Evolutionary conservation across 106 monocot genomes (phyloP).

Genomic region (Narthecium ossifragum): DNA sequence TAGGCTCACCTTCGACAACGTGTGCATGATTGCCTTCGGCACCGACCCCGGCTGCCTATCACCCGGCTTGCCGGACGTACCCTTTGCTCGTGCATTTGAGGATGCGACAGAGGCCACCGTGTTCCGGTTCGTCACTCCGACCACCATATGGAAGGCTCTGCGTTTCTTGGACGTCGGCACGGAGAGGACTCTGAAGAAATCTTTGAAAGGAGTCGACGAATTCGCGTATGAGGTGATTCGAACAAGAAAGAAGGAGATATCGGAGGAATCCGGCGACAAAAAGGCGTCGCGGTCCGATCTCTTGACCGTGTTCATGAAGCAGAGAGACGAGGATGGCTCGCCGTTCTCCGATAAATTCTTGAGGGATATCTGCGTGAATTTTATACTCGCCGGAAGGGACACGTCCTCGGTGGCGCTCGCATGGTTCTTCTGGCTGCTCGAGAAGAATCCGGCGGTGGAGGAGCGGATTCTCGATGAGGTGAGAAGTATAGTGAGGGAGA

Average conservation of each 20-base stretch:
- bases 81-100: constrained; percentile 88
- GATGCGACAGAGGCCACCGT: constrained; percentile 85
- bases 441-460: constrained; percentile 34
- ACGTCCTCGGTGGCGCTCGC: constrained; percentile 94
- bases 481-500: constrained; percentile 29
- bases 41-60: constrained; percentile 80
- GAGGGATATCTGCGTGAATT: constrained; percentile 92
- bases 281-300: constrained; percentile 44
- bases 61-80: constrained; percentile 70
- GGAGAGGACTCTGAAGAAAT: constrained; percentile 44
- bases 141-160: constrained; percentile 55
- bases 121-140: constrained; percentile 72
- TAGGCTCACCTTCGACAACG: constrained; percentile 94
- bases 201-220: constrained; percentile 49
- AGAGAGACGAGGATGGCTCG: constrained; percentile 43
- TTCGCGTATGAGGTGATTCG: constrained; percentile 79
- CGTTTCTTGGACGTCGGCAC: constrained; percentile 36
- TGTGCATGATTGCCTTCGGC: constrained; percentile 96
- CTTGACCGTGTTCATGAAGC: constrained; percentile 66
- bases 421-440: constrained; percentile 83
- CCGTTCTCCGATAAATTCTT: constrained; percentile 75
- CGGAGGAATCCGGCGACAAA: constrained; percentile 3
- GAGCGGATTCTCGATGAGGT: constrained; percentile 40
- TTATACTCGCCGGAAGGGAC: constrained; percentile 95
- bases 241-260: constrained; percentile 58